These are phyloP conservation scores for Dactylellina cionopaga DNA, from an alignment of 2,329 filamentous ascomycete species.

Conservation along the genomic window DNA sequence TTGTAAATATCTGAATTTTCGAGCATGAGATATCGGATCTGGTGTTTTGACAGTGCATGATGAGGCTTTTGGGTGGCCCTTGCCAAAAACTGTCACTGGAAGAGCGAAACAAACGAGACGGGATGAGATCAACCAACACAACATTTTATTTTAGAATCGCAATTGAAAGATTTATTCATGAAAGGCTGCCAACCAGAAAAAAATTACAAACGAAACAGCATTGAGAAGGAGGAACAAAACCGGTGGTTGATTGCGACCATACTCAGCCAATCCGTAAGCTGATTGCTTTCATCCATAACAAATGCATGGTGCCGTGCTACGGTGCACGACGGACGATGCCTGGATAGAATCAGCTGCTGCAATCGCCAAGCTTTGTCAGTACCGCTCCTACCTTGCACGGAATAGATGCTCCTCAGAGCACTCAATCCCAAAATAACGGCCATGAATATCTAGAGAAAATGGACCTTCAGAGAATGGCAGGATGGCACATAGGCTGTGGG, in stretches of 20 bases:
- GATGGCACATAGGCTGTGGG: constrained; percentile 11
- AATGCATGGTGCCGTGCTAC: constrained; percentile 30
- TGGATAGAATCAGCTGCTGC: constrained; percentile 43
- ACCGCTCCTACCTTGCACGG: constrained; percentile 50
- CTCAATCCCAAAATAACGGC: constrained; percentile 17
- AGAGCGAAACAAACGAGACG: constrained; percentile 34
- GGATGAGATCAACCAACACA: constrained; percentile 26
- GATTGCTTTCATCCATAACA: neutral
- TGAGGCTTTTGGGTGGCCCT: constrained; percentile 10
- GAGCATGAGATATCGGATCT: neutral
- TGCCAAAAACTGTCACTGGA: constrained; percentile 20
- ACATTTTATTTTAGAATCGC: neutral
- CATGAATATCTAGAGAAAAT: constrained; percentile 20
- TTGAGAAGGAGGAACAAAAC: constrained; percentile 31
- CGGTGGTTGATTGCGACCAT: neutral
- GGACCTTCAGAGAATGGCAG: constrained; percentile 34
- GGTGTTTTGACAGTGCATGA: neutral
- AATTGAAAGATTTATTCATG: neutral
- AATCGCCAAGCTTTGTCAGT: constrained; percentile 37
- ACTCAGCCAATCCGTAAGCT: constrained; percentile 2
- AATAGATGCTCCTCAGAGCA: constrained; percentile 47
- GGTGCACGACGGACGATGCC: constrained; percentile 11
- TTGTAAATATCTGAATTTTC: neutral
- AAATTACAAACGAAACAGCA: constrained; percentile 19
- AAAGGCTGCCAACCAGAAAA: constrained; percentile 10